Percentiles rank a stretch among this genome's conserved stretches.
These are phyloP conservation scores for Debaryomyces hansenii DNA, from an alignment of 805 yeast species.

Conservation along the genomic window DNA sequence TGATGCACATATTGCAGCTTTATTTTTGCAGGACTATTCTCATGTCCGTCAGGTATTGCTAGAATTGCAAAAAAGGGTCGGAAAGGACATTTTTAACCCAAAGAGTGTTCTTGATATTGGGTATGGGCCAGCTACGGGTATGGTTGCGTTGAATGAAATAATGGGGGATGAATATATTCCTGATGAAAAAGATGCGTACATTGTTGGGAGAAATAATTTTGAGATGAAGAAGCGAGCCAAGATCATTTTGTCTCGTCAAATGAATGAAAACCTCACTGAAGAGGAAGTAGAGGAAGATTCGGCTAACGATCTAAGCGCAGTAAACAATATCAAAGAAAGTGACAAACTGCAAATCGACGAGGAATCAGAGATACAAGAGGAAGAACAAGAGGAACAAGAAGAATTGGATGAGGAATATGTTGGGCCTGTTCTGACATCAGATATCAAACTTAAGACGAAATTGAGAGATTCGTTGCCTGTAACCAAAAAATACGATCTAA, in stretches of 20 bases:
- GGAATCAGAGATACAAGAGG: not conserved
- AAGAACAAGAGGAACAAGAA: constrained; percentile 8
- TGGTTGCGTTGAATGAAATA: constrained; percentile 81
- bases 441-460: constrained; percentile 54
- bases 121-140: constrained; percentile 90
- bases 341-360: constrained; percentile 13
- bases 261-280: constrained; percentile 38
- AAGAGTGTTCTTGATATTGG: constrained; percentile 73
- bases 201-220: constrained; percentile 55
- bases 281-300: constrained; percentile 10
- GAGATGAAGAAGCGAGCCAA: constrained; percentile 84
- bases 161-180: constrained; percentile 69
- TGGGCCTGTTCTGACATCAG: constrained; percentile 56
- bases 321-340: constrained; percentile 4
- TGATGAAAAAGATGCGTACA: constrained; percentile 63
- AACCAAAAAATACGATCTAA: constrained; percentile 67
- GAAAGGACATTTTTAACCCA: constrained; percentile 58
- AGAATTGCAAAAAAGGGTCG: constrained; percentile 62
- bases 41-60: constrained; percentile 60
- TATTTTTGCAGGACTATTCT: constrained; percentile 80
- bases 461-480: constrained; percentile 55
- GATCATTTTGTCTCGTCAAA: constrained; percentile 68
- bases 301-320: constrained; percentile 2
- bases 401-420: constrained; percentile 22
- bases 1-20: constrained; percentile 78